These are phyloP conservation scores for Parascedosporium putredinis DNA, from an alignment of 2,329 filamentous ascomycete genomes.

Conservation along the genomic window DNA sequence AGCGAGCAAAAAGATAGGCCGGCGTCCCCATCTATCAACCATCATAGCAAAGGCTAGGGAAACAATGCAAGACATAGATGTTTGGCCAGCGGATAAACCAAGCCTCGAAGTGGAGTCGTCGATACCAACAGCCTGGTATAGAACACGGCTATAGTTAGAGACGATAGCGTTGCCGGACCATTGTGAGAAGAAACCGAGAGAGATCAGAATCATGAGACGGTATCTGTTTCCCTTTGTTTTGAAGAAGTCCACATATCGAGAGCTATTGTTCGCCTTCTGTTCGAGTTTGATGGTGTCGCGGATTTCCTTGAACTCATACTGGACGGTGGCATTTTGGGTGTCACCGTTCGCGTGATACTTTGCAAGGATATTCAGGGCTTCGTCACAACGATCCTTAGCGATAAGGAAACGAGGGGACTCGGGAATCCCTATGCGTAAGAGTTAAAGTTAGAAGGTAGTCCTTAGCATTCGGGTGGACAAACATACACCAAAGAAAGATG, in stretches of 20 bases:
- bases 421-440: no score
- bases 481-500: slow-evolving; percentile 48
- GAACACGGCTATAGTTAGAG: slow-evolving; percentile 54
- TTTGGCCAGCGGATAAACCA: slow-evolving; percentile 44
- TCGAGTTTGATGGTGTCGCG: slow-evolving; percentile 51
- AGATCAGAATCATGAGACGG: slow-evolving; percentile 50
- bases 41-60: slow-evolving; percentile 41
- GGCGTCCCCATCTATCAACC: slow-evolving; percentile 40
- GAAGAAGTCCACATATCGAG: slow-evolving; percentile 50
- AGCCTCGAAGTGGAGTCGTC: slow-evolving; percentile 44
- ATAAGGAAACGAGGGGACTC: slow-evolving; percentile 58
- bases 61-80: slow-evolving; percentile 46
- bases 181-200: slow-evolving; percentile 56
- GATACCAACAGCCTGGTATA: slow-evolving; percentile 53
- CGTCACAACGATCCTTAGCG: slow-evolving; percentile 49
- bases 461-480: no score
- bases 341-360: slow-evolving; percentile 57
- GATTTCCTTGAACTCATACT: slow-evolving; percentile 58
- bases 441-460: no score
- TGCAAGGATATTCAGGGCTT: slow-evolving; percentile 49
- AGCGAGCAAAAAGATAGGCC: slow-evolving; percentile 41
- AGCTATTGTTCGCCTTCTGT: slow-evolving; percentile 33
- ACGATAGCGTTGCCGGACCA: slow-evolving; percentile 59
- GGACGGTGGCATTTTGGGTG: slow-evolving; percentile 46
- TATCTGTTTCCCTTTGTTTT: slow-evolving; percentile 54